Evolutionary conservation across 2,329 filamentous ascomycete species (phyloP).

Genomic region (Pseudogymnoascus sp.): DNA sequence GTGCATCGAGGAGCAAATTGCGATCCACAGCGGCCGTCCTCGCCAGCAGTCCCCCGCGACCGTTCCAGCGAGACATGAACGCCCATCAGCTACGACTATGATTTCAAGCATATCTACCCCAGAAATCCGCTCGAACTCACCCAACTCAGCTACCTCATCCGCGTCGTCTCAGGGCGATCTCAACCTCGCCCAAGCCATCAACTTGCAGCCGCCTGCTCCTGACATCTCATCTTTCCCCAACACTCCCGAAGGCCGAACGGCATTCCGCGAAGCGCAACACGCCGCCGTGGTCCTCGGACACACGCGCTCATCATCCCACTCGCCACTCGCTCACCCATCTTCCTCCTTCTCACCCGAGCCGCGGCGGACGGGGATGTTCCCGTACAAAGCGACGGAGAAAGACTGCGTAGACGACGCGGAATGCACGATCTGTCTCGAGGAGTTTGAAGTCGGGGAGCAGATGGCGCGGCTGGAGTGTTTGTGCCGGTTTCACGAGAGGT

Average conservation of each 20-base stretch:
- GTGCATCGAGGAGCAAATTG: conserved; percentile 40
- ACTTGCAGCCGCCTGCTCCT: conserved; percentile 7
- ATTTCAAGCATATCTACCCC: conserved; percentile 18
- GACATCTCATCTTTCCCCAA: conserved; percentile 12
- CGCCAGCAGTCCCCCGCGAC: conserved; percentile 11
- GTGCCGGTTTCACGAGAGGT: conserved; percentile 56
- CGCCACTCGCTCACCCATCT: not conserved
- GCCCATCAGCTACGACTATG: conserved; percentile 10
- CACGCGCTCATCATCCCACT: conserved; percentile 9
- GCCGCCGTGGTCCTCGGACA: conserved; percentile 17
- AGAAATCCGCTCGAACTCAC: conserved; percentile 11
- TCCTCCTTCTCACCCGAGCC: conserved; percentile 11
- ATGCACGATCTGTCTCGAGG: conserved; percentile 62
- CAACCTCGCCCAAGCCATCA: not conserved
- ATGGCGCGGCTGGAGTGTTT: conserved; percentile 64
- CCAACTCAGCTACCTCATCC: conserved; percentile 12
- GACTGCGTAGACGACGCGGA: conserved; percentile 62
- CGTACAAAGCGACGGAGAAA: conserved; percentile 59
- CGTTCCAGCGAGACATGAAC: conserved; percentile 14
- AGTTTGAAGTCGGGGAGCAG: conserved; percentile 53
- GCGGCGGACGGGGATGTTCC: conserved; percentile 55
- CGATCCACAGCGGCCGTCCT: conserved; percentile 12
- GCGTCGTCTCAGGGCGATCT: conserved; percentile 12
- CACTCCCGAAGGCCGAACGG: conserved; percentile 17
- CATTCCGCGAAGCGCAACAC: conserved; percentile 21